These are phyloP conservation scores for Betula pendula DNA, from an alignment of 306 rosid species.

Conservation along the genomic window DNA sequence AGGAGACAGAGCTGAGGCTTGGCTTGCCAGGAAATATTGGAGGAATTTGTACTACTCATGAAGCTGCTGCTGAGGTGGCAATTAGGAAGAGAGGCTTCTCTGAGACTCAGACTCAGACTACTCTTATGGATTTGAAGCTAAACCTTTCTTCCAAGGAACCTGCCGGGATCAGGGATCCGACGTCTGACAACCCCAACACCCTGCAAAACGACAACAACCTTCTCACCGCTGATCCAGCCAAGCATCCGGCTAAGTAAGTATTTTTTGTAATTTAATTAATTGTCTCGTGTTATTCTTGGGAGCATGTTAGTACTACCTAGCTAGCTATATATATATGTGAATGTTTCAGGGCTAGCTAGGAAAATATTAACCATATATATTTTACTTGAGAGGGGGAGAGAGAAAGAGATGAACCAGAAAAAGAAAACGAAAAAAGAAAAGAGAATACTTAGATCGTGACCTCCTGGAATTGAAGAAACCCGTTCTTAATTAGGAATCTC, in stretches of 20 bases:
- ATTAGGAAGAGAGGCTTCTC: slow-evolving; percentile 69
- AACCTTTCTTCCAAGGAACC: slow-evolving; percentile 51
- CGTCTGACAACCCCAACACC: slow-evolving; percentile 30
- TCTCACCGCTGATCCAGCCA: slow-evolving; percentile 60
- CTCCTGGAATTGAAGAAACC: background rate
- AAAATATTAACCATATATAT: background rate
- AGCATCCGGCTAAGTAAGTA: slow-evolving; percentile 82
- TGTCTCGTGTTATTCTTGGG: background rate
- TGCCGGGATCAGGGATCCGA: slow-evolving; percentile 30
- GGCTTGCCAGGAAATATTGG: slow-evolving; percentile 68
- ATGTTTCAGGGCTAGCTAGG: background rate
- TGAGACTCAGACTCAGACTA: slow-evolving; percentile 37
- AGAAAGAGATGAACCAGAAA: slow-evolving; percentile 8
- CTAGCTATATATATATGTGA: background rate
- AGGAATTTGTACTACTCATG: slow-evolving; percentile 6
- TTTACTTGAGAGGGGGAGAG: background rate
- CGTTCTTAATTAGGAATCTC: no score
- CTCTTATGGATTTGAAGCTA: slow-evolving; percentile 51
- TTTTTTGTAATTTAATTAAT: no score
- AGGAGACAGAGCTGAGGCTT: slow-evolving; percentile 76
- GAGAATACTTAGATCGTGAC: background rate
- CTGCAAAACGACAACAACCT: slow-evolving; percentile 46
- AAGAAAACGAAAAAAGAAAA: background rate
- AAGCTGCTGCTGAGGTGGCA: slow-evolving; percentile 24
- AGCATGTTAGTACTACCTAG: background rate